Evolutionary conservation across 768 basidiomycete species (phyloP).

Genomic region (Termitomyces sp.): DNA sequence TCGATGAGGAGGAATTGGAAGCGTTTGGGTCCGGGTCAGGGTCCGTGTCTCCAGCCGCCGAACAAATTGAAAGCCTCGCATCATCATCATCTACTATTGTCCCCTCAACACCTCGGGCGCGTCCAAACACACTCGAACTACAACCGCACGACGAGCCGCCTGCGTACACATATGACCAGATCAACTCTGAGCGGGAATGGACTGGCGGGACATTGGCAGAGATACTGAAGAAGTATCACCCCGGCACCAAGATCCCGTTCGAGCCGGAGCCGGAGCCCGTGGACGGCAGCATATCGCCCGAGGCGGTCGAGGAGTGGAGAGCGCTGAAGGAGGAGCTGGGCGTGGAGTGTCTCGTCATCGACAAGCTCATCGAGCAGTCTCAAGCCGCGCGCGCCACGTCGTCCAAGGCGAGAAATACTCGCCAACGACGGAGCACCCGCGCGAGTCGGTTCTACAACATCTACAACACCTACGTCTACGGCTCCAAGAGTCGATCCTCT

Average conservation of each 20-base stretch:
- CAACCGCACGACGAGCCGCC: slow-evolving; percentile 60
- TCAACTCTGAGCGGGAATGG: slow-evolving; percentile 45
- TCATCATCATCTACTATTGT: slow-evolving; percentile 72
- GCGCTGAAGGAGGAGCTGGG: slow-evolving; percentile 76
- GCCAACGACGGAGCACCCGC: slow-evolving; percentile 22
- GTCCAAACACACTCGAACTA: slow-evolving; percentile 17
- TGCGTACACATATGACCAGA: slow-evolving; percentile 51
- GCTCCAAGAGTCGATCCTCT: slow-evolving; percentile 23
- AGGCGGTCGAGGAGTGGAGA: slow-evolving; percentile 72
- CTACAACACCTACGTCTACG: slow-evolving; percentile 69
- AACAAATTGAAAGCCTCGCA: slow-evolving; percentile 46
- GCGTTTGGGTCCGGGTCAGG: neutral
- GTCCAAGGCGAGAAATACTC: slow-evolving; percentile 16
- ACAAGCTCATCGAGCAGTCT: slow-evolving; percentile 52
- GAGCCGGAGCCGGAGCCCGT: slow-evolving; percentile 20
- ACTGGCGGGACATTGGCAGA: slow-evolving; percentile 47
- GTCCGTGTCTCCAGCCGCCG: slow-evolving; percentile 43
- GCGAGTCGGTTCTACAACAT: slow-evolving; percentile 75
- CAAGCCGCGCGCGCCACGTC: slow-evolving; percentile 12
- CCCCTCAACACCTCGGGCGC: slow-evolving; percentile 63
- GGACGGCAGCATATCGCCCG: slow-evolving; percentile 57
- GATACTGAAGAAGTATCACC: slow-evolving; percentile 67
- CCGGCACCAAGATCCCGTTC: slow-evolving; percentile 45
- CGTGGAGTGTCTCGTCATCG: slow-evolving; percentile 70
- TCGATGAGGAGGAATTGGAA: slow-evolving; percentile 16